Evolutionary conservation across 2,329 filamentous ascomycete genomes (phyloP).

Genomic region (Colletotrichum costaricense): DNA sequence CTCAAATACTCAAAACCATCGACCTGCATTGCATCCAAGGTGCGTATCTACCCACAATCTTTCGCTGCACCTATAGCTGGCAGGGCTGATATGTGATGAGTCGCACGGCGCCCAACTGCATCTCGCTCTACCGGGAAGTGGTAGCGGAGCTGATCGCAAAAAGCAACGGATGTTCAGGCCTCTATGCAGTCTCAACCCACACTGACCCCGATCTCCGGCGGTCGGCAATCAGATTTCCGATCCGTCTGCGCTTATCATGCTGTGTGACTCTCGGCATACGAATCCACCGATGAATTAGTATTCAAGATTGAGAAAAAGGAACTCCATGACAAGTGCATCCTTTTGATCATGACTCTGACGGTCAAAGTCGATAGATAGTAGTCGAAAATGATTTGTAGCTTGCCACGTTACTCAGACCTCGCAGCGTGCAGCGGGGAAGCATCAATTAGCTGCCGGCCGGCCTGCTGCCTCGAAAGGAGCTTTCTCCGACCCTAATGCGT

Average conservation of each 20-base stretch:
- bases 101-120: slow-evolving; percentile 1
- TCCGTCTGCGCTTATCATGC: not conserved
- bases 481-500: not conserved
- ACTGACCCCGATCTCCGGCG: not conserved
- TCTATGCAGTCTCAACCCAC: not conserved
- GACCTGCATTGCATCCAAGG: not conserved
- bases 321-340: not conserved
- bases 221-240: not conserved
- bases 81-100: not conserved
- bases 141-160: slow-evolving; percentile 4
- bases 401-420: not conserved
- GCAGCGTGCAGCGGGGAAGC: slow-evolving; percentile 1
- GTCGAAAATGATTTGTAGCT: not conserved
- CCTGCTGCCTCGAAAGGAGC: not conserved
- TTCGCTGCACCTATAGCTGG: not conserved
- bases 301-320: not conserved
- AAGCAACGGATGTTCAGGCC: slow-evolving; percentile 1
- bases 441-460: slow-evolving; percentile 13
- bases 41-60: not conserved
- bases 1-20: not conserved
- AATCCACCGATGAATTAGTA: not conserved
- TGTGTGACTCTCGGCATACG: not conserved
- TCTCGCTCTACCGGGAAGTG: not conserved
- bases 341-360: not conserved
- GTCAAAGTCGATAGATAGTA: not conserved